phyloP scores from a whole-genome alignment of 2,329 filamentous ascomycete genomes.

The Botrytis deweyae region DNA sequence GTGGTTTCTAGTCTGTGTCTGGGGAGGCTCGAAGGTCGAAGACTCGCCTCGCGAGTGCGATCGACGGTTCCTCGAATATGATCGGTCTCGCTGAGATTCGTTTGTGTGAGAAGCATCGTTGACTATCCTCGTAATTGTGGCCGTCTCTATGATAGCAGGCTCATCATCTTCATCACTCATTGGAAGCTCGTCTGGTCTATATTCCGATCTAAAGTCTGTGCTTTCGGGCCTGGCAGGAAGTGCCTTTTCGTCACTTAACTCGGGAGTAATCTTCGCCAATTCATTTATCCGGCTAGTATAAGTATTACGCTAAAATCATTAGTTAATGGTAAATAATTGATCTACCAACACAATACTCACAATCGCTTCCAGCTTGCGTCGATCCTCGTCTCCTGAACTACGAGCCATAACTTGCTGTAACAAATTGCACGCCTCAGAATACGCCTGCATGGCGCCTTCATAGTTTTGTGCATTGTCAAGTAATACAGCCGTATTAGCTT shows the following conservation, averaged over 20 bases:
- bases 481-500: constrained; percentile 92
- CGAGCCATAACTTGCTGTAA: constrained; percentile 84
- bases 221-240: constrained; percentile 71
- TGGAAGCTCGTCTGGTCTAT: constrained; percentile 38
- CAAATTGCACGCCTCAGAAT: constrained; percentile 84
- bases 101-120: constrained; percentile 41
- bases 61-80: constrained; percentile 32
- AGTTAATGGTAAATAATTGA: constrained; percentile 22
- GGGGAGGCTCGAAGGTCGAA: constrained; percentile 33
- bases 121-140: constrained; percentile 52
- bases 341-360: constrained; percentile 54
- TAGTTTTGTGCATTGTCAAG: constrained; percentile 96
- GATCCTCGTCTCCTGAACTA: constrained; percentile 82
- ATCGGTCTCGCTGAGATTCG: constrained; percentile 30
- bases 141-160: constrained; percentile 50
- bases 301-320: constrained; percentile 66
- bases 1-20: constrained; percentile 38
- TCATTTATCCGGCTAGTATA: constrained; percentile 90
- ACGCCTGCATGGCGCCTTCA: constrained; percentile 85
- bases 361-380: constrained; percentile 88
- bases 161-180: constrained; percentile 46
- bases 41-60: constrained; percentile 40
- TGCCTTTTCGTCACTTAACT: constrained; percentile 64
- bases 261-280: constrained; percentile 68
- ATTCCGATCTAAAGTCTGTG: constrained; percentile 49